Evolutionary conservation across 1,284 basidiomycete genomes (phyloP).

Genomic region (Chondrostereum purpureum): DNA sequence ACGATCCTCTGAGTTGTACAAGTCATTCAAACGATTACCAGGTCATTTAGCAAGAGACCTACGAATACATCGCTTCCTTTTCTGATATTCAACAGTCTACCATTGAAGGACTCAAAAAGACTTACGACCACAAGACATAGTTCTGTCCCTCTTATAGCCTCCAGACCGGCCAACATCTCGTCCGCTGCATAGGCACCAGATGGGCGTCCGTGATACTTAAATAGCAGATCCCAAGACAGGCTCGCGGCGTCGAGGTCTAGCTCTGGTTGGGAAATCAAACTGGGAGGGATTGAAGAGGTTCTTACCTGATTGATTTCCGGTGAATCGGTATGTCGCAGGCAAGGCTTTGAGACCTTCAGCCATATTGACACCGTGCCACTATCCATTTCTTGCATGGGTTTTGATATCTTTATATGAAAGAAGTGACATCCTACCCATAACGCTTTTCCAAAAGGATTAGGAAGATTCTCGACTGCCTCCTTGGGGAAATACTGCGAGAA

Average conservation of each 20-base stretch:
- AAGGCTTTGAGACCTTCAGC: conserved; percentile 54
- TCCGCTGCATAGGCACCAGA: conserved; percentile 55
- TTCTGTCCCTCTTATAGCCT: conserved; percentile 49
- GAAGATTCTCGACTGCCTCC: conserved; percentile 10
- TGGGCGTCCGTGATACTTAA: conserved; percentile 55
- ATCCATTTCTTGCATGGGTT: too few species aligned
- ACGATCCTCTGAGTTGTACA: conserved; percentile 36
- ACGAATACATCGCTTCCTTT: conserved; percentile 61
- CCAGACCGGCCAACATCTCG: conserved; percentile 50
- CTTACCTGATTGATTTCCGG: conserved; percentile 48
- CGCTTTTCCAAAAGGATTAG: conserved; percentile 32
- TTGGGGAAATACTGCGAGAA: conserved; percentile 11
- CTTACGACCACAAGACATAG: conserved; percentile 52
- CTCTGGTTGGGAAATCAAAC: background rate
- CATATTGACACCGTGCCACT: conserved; percentile 57
- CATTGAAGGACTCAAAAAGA: conserved; percentile 17
- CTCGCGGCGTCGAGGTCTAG: conserved; percentile 47
- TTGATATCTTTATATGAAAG: background rate
- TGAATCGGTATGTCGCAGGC: conserved; percentile 49
- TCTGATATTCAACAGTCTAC: conserved; percentile 15
- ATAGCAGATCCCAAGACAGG: conserved; percentile 49
- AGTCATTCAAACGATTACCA: background rate
- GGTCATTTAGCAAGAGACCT: conserved; percentile 19
- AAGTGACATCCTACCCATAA: background rate
- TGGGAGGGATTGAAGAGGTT: conserved; percentile 9